Percentiles rank a stretch among this genome's conserved stretches.
phyloP scores from a whole-genome alignment of 1,284 basidiomycete genomes.

The Trichosporon sp. region DNA sequence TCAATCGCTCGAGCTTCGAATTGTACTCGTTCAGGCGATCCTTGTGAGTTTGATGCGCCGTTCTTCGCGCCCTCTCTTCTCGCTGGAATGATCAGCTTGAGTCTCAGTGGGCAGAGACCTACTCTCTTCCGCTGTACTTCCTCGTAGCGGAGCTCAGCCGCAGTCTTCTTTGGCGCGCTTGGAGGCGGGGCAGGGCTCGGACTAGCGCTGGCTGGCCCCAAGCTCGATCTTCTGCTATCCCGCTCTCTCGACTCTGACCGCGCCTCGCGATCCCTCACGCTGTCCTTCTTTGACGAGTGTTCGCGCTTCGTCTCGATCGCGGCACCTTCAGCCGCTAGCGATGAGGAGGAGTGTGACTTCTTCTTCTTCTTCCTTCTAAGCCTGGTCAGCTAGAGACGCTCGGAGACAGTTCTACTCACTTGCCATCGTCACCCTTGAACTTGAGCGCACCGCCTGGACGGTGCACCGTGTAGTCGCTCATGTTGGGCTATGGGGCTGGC shows the following conservation, averaged over 20 bases:
- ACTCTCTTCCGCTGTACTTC: constrained; percentile 77
- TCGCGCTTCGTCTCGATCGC: neutral
- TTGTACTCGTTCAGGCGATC: constrained; percentile 93
- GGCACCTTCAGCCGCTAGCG: neutral
- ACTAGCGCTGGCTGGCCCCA: neutral
- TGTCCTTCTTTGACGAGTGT: constrained; percentile 47
- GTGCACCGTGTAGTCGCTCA: constrained; percentile 66
- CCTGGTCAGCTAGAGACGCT: neutral
- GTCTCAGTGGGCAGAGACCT: constrained; percentile 10
- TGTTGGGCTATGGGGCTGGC: constrained; percentile 39
- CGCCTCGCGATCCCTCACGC: constrained; percentile 38
- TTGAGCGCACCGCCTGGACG: constrained; percentile 82
- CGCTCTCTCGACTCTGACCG: neutral
- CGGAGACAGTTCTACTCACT: constrained; percentile 54
- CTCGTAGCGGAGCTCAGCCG: constrained; percentile 83
- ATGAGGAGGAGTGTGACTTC: constrained; percentile 59
- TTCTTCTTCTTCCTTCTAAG: constrained; percentile 56
- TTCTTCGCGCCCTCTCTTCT: constrained; percentile 68
- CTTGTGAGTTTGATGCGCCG: constrained; percentile 86
- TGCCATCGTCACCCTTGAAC: constrained; percentile 76
- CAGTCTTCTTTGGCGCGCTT: constrained; percentile 59
- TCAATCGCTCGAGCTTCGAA: constrained; percentile 71
- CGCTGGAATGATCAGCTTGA: constrained; percentile 53
- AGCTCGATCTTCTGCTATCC: constrained; percentile 5
- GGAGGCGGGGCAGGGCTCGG: neutral